Evolutionary conservation across 208 protist genomes (phyloP), one percentile per base, ranked within the genome.

Genomic region (Trypanosoma congolense): DNA sequence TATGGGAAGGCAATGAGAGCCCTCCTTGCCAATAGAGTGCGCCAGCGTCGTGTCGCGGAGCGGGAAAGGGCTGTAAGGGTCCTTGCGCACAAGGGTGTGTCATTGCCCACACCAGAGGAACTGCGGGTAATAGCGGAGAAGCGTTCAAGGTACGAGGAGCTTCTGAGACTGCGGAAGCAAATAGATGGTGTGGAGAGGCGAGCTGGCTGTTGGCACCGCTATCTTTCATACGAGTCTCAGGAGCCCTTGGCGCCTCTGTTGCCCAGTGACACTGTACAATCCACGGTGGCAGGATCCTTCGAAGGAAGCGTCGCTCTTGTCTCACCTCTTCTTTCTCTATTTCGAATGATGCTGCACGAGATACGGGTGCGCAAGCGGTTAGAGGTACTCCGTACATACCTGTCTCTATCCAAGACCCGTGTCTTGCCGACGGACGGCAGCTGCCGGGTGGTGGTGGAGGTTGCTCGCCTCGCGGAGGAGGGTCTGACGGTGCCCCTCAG

Each of bases 171-270:
- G 21, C 14, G 52, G 18, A 18, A 40, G 29, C 62, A 41, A 9
- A 28, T 69, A 0, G 48, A 43, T 26, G 28, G 43, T 14, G 36
- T 35, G 4, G 48, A 51, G 14, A 47, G 62, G 10, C 53, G 33
- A 6, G 50, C 19, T 26, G 55, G 26, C 5, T 45, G 36, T 3
- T 69, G 53, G 53, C 14, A 31, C 4, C 30, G 35, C 28, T 56
- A 52, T 46, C 29, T 69, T 49, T 61, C 62, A 1, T 61, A 56
- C 41, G 48, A 61, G n/a, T n/a, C n/a, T n/a, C n/a, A n/a, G n/a
- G n/a, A n/a, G 25, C 62, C 40, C 29, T 10, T 33, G 21, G 42
- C 6, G 29, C 16, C 16, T 38, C 21, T 4, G 0, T 10, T 57
- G 14, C 19, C 29, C 0, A 2, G 19, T 2, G 5, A 14, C 18